Evolutionary conservation across 805 yeast genomes (phyloP), one percentile per base, ranked within the genome.

Genomic region (Nakazawaea siamensis): DNA sequence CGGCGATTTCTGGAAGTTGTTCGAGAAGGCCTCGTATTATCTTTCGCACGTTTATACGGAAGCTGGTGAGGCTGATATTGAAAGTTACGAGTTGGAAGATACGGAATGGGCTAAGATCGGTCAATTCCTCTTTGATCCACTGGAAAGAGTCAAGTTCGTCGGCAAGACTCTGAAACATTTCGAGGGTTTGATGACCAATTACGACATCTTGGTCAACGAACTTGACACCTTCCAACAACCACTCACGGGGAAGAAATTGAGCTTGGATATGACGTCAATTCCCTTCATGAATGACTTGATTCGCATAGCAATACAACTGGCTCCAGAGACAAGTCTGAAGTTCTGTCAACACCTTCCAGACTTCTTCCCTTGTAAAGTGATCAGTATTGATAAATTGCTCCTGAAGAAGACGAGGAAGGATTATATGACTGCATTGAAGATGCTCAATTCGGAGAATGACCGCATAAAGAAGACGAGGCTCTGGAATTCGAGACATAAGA

Each of bases 21-120:
- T 70, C 18, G 64, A 70, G 24, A 57, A 68, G 11, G 66, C 72
- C 35, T 70, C 77, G 1, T 50, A 55, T 17, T 53, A 55, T 19
- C 59, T 64, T 40, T 56, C 60, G 8, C 57, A 55, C 38, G 49
- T 57, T 6, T 63, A 63, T 26, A 51, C 57, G 46, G 51, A 44
- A 15, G 47, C 52, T 38, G 18, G 60, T 17, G 55, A 53, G 2
- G 31, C 27, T 12, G 39, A 33, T 10, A 37, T 57, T 7, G 44
- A 42, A 14, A 55, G 60, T 1, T 50, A 62, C 3, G 65, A 64
- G 8, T 62, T 70, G 12, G 62, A 62, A 31, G 58, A 58, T 17
- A 64, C 61, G 4, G 66, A 64, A 20, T 62, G 76, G 52, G 44
- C 53, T 8, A 60, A 62, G 21, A 48, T 63, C 7, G 50, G 64